phyloP scores from a whole-genome alignment of 2,329 filamentous ascomycete genomes.

The Aureobasidium zeae region DNA sequence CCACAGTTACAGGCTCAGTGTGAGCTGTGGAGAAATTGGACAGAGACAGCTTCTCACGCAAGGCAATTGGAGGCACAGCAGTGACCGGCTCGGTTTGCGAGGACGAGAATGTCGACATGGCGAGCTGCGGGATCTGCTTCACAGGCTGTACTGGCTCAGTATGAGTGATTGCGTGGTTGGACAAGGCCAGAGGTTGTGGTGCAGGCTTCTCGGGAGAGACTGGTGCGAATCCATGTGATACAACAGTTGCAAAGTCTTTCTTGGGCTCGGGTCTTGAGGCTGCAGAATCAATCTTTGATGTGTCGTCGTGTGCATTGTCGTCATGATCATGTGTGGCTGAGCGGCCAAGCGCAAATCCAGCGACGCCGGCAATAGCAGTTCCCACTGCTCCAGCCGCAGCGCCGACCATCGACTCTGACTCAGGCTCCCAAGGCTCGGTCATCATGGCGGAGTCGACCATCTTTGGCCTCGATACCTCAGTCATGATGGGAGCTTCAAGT shows the following conservation, averaged over 20 bases:
- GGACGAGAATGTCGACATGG: constrained; percentile 24
- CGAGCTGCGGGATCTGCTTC: constrained; percentile 8
- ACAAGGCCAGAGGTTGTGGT: constrained; percentile 17
- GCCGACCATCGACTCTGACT: constrained; percentile 18
- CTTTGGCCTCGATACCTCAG: constrained; percentile 18
- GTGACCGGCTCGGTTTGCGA: constrained; percentile 25
- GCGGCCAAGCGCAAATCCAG: constrained; percentile 29
- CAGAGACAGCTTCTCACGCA: constrained; percentile 2
- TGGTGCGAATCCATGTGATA: constrained; percentile 31
- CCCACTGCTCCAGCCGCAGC: constrained; percentile 25
- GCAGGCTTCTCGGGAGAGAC: constrained; percentile 2
- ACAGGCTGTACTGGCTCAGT: constrained; percentile 23
- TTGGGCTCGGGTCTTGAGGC: background rate
- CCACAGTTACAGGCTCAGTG: constrained; percentile 7
- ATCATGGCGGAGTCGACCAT: constrained; percentile 55
- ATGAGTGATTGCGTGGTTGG: constrained; percentile 25
- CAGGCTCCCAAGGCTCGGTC: constrained; percentile 50
- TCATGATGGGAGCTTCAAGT: constrained; percentile 1
- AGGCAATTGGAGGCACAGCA: background rate
- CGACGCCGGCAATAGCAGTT: constrained; percentile 27
- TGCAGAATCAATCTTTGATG: background rate
- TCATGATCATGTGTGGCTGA: constrained; percentile 13
- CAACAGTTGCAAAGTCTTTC: constrained; percentile 32
- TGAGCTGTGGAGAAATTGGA: constrained; percentile 14
- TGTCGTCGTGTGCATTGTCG: constrained; percentile 4